These are phyloP conservation scores for Moesziomyces sp. DNA, from an alignment of 1,284 basidiomycete species.

Conservation along the genomic window DNA sequence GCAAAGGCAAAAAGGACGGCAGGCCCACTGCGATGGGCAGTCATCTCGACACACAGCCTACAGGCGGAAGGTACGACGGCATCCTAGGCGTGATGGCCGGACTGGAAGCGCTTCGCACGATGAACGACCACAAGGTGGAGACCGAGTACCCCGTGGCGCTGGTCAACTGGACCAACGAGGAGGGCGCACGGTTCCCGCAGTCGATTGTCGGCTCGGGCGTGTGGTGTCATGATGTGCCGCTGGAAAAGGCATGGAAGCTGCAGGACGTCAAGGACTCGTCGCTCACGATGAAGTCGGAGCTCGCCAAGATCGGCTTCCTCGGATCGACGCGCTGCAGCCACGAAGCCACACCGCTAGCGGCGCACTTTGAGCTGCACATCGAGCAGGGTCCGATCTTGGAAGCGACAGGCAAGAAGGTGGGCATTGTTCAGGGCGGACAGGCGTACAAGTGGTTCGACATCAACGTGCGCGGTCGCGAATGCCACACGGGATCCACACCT, in stretches of 20 bases:
- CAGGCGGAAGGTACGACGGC: slow-evolving; percentile 42
- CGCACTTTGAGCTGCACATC: slow-evolving; percentile 48
- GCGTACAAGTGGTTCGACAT: slow-evolving; percentile 51
- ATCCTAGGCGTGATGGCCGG: slow-evolving; percentile 44
- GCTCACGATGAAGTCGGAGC: slow-evolving; percentile 42
- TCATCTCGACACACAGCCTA: slow-evolving; percentile 45
- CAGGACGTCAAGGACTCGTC: slow-evolving; percentile 30
- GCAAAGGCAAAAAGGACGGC: slow-evolving; percentile 30
- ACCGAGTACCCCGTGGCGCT: slow-evolving; percentile 34
- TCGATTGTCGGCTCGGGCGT: slow-evolving; percentile 62
- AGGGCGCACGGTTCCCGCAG: slow-evolving; percentile 36
- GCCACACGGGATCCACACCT: slow-evolving; percentile 43
- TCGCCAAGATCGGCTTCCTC: slow-evolving; percentile 36
- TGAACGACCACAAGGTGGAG: slow-evolving; percentile 21
- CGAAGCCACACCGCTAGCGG: slow-evolving; percentile 33
- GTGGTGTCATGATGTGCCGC: slow-evolving; percentile 53
- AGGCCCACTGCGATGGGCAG: slow-evolving; percentile 36
- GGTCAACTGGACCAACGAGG: slow-evolving; percentile 49
- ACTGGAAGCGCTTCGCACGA: slow-evolving; percentile 35
- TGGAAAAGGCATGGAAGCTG: slow-evolving; percentile 31
- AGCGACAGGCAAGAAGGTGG: slow-evolving; percentile 33
- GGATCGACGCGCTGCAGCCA: slow-evolving; percentile 32
- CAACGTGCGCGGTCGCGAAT: slow-evolving; percentile 32
- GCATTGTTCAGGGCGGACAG: slow-evolving; percentile 36
- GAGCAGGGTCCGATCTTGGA: slow-evolving; percentile 47